phyloP scores from a whole-genome alignment of 768 basidiomycete species.

The Pulveroboletus sp. region DNA sequence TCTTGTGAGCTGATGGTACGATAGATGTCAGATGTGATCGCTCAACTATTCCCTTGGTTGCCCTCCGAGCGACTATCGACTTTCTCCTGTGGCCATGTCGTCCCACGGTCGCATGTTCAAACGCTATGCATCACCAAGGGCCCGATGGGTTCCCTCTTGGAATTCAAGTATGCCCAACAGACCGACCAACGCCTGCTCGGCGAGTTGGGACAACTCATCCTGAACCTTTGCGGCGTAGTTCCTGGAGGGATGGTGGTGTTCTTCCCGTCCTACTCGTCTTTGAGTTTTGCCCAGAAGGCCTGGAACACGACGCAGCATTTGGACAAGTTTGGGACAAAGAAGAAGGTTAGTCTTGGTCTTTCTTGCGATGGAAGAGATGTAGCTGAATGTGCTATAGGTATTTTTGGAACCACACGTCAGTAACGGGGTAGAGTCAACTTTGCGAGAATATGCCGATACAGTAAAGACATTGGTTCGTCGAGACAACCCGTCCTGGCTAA shows the following conservation, averaged over 20 bases:
- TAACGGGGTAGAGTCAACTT: conserved; percentile 63
- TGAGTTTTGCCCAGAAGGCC: conserved; percentile 56
- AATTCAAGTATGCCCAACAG: conserved; percentile 78
- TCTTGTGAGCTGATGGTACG: conserved; percentile 2
- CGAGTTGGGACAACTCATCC: conserved; percentile 79
- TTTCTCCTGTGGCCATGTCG: conserved; percentile 91
- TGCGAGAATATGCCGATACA: conserved; percentile 67
- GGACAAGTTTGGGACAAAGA: conserved; percentile 60
- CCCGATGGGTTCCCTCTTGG: conserved; percentile 66
- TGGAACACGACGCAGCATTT: conserved; percentile 67
- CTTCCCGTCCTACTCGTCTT: conserved; percentile 85
- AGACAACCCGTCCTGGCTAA: background rate
- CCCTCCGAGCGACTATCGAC: conserved; percentile 58
- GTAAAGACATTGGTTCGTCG: conserved; percentile 27
- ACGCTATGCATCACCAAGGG: conserved; percentile 72
- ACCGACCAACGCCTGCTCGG: conserved; percentile 59
- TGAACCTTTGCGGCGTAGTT: conserved; percentile 74
- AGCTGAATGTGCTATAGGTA: conserved; percentile 43
- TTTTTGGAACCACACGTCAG: conserved; percentile 83
- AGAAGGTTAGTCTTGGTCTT: conserved; percentile 48
- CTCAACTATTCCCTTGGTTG: conserved; percentile 73
- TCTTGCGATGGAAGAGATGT: background rate
- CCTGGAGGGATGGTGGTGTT: conserved; percentile 92
- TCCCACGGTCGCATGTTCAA: conserved; percentile 73
- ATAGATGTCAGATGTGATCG: conserved; percentile 82